Conservation (phyloP, 1,284 basidiomycete species). For the Rhodotorula sp. region DNA sequence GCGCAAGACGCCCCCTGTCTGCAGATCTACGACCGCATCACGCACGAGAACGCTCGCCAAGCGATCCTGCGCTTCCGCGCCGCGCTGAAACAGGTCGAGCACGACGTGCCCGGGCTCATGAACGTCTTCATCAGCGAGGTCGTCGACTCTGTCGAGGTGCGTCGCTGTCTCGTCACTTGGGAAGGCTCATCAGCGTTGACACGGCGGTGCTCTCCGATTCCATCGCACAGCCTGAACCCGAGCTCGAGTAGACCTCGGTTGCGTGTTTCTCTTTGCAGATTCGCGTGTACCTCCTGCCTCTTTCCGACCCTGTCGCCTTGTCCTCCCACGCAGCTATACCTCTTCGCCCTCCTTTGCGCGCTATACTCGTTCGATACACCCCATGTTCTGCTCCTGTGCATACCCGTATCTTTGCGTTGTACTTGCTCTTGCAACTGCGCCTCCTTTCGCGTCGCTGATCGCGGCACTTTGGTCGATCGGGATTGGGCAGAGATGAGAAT, state of each 20-base stretch:
- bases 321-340: not conserved
- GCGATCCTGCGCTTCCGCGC: slow-evolving; percentile 79
- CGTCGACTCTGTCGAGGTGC: slow-evolving; percentile 49
- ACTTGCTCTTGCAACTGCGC: too few species aligned
- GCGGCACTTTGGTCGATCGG: too few species aligned
- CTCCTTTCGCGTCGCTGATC: too few species aligned
- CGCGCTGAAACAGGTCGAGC: slow-evolving; percentile 88
- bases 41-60: slow-evolving; percentile 79
- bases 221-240: slow-evolving; percentile 33
- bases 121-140: slow-evolving; percentile 56
- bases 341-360: too few species aligned
- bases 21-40: slow-evolving; percentile 83
- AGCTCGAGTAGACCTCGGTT: slow-evolving; percentile 5
- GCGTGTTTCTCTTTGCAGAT: too few species aligned
- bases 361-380: too few species aligned
- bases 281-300: not conserved
- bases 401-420: too few species aligned
- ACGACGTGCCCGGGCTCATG: slow-evolving; percentile 59
- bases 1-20: too few species aligned
- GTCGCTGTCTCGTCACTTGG: not conserved
- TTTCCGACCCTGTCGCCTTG: not conserved
- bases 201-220: not conserved
- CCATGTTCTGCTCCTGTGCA: too few species aligned
- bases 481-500: too few species aligned
- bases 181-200: not conserved